Conservation (phyloP, 2,329 filamentous ascomycete species). For the Alternaria viburni region DNA sequence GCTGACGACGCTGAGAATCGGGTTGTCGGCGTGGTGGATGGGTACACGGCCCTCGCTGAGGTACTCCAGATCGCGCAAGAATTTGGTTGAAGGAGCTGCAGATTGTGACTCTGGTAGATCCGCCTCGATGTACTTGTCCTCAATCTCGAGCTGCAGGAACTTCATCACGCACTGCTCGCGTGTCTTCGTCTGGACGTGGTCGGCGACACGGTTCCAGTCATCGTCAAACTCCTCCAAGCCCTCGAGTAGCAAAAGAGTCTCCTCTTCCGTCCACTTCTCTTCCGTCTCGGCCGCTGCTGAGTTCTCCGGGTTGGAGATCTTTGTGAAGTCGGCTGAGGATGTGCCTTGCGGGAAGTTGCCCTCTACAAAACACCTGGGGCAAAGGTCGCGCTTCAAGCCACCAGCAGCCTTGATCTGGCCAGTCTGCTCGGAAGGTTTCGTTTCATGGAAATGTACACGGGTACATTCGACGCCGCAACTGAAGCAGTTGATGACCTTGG, state of each 20-base stretch:
- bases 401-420: slow-evolving; percentile 59
- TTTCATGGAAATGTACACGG: slow-evolving; percentile 71
- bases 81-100: slow-evolving; percentile 54
- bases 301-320: slow-evolving; percentile 87
- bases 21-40: slow-evolving; percentile 92
- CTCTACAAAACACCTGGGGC: slow-evolving; percentile 88
- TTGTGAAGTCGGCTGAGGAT: slow-evolving; percentile 79
- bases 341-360: slow-evolving; percentile 82
- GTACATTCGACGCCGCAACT: slow-evolving; percentile 92
- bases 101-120: slow-evolving; percentile 61
- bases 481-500: slow-evolving; percentile 78
- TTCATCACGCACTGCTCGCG: slow-evolving; percentile 96
- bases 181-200: slow-evolving; percentile 89
- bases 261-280: slow-evolving; percentile 87
- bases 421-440: slow-evolving; percentile 62
- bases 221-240: slow-evolving; percentile 92
- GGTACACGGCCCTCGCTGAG: slow-evolving; percentile 78
- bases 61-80: slow-evolving; percentile 63
- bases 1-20: slow-evolving; percentile 93
- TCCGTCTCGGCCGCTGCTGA: slow-evolving; percentile 80
- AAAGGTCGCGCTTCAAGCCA: slow-evolving; percentile 81
- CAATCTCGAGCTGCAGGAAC: slow-evolving; percentile 94
- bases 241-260: slow-evolving; percentile 87
- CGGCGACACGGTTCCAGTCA: slow-evolving; percentile 91
- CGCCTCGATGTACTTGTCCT: slow-evolving; percentile 93